Conservation (phyloP, 768 basidiomycete genomes). For the Gymnopilus dilepis region DNA sequence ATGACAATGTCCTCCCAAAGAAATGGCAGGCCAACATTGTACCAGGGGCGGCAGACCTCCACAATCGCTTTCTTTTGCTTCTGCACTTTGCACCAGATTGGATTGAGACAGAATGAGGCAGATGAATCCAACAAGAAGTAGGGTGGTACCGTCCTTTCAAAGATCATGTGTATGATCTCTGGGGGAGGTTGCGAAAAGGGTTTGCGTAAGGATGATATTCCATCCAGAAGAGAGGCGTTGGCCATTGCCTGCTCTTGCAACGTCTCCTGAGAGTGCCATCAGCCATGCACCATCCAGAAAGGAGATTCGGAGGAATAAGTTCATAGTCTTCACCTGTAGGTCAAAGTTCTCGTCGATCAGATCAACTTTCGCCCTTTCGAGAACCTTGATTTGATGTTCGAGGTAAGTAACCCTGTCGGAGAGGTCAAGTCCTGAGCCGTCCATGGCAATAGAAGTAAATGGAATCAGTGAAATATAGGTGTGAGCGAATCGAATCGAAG, state of each 20-base stretch:
- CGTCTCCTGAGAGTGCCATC: not conserved
- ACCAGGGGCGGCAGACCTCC: constrained; percentile 33
- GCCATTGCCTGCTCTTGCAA: not conserved
- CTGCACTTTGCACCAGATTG: constrained; percentile 29
- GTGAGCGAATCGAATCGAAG: not conserved
- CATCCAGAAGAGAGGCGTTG: not conserved
- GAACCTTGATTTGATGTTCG: not conserved
- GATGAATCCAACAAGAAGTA: constrained; percentile 25
- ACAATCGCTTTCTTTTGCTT: constrained; percentile 26
- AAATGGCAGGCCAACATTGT: constrained; percentile 25
- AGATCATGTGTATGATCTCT: constrained; percentile 32
- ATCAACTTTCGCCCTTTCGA: constrained; percentile 1
- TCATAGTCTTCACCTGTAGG: not conserved
- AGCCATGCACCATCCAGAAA: not conserved
- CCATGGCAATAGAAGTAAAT: no score
- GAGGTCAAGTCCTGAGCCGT: not conserved
- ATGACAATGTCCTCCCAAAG: constrained; percentile 34
- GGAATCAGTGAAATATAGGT: not conserved
- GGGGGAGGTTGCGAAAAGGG: constrained; percentile 23
- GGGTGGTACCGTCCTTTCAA: constrained; percentile 30
- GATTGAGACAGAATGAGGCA: constrained; percentile 18
- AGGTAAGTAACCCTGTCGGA: not conserved
- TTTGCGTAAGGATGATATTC: constrained; percentile 11
- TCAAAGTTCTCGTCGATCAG: not conserved
- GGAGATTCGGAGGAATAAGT: not conserved